A percentile compares a stretch with the other conserved stretches of the same genome.
Conservation (phyloP, 306 rosid genomes). For the Vigna angularis region DNA sequence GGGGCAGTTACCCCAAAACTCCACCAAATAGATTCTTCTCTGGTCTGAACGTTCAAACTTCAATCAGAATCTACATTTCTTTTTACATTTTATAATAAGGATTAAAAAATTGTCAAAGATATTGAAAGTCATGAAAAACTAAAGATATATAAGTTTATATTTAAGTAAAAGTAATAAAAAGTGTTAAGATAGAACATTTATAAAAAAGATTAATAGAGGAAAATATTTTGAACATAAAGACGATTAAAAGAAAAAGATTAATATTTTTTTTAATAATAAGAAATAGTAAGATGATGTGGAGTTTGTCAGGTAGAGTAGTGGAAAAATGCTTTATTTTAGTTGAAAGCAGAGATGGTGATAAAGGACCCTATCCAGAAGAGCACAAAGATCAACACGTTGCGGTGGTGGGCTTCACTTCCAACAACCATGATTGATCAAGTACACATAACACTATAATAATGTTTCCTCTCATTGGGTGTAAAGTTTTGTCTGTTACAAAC, state of each 20-base stretch:
- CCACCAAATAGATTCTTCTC: background rate
- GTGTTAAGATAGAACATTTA: no score
- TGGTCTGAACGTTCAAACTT: background rate
- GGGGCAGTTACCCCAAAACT: background rate
- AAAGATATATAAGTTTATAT: background rate
- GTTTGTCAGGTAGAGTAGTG: background rate
- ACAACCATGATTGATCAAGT: constrained; percentile 33
- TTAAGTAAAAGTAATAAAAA: no score
- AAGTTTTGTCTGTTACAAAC: constrained; percentile 12
- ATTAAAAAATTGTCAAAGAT: background rate
- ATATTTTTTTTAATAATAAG: no score
- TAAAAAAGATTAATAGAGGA: no score
- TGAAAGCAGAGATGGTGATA: constrained; percentile 4
- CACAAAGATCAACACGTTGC: constrained; percentile 43
- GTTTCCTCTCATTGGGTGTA: constrained; percentile 7
- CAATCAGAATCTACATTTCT: background rate
- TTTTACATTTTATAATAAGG: background rate
- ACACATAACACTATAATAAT: constrained; percentile 14
- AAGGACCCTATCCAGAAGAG: constrained; percentile 6
- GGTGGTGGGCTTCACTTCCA: constrained; percentile 29
- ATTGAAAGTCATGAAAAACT: background rate
- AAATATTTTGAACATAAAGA: no score
- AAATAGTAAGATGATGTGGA: no score
- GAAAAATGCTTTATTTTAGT: constrained; percentile 1
- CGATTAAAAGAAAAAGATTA: no score